A percentile compares a stretch with the other conserved stretches of the same genome.
phyloP scores from a whole-genome alignment of 345 rosid genomes.

The Gynandropsis gynandra region DNA sequence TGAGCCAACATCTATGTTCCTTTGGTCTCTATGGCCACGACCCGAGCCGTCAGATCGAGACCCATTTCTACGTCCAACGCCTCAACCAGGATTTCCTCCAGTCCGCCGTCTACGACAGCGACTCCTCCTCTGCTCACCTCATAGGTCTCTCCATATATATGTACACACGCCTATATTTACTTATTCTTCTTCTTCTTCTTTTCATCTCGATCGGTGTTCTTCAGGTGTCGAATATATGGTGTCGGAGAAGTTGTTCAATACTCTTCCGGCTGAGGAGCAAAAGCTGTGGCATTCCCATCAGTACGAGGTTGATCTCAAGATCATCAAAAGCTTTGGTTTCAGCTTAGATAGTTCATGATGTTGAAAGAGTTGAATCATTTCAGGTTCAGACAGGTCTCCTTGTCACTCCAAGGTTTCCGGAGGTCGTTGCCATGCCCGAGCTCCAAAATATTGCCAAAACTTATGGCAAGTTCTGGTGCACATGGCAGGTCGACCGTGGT shows the following conservation, averaged over 20 bases:
- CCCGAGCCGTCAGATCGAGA: conserved; percentile 63
- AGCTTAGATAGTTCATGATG: neutral
- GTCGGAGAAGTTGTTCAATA: conserved; percentile 50
- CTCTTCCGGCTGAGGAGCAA: conserved; percentile 49
- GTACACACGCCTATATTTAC: neutral
- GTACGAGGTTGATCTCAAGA: conserved; percentile 51
- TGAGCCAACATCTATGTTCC: conserved; percentile 57
- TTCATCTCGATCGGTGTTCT: no score
- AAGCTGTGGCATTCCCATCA: conserved; percentile 83
- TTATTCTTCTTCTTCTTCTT: no score
- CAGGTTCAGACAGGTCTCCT: conserved; percentile 58
- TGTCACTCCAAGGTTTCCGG: conserved; percentile 54
- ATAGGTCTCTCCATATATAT: conserved; percentile 30
- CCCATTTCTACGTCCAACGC: conserved; percentile 45
- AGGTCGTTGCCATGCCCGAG: conserved; percentile 46
- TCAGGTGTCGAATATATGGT: conserved; percentile 66
- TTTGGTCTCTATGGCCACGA: conserved; percentile 64
- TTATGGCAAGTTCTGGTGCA: conserved; percentile 79
- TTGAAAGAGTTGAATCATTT: neutral
- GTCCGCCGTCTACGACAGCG: conserved; percentile 59
- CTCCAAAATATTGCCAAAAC: conserved; percentile 51
- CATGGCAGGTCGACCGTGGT: conserved; percentile 78
- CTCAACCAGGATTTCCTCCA: conserved; percentile 67
- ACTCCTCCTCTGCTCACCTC: conserved; percentile 42
- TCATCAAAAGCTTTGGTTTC: neutral